These are phyloP conservation scores for Tetraselmis chui DNA, from an alignment of 139 green algal genomes.

Conservation along the genomic window DNA sequence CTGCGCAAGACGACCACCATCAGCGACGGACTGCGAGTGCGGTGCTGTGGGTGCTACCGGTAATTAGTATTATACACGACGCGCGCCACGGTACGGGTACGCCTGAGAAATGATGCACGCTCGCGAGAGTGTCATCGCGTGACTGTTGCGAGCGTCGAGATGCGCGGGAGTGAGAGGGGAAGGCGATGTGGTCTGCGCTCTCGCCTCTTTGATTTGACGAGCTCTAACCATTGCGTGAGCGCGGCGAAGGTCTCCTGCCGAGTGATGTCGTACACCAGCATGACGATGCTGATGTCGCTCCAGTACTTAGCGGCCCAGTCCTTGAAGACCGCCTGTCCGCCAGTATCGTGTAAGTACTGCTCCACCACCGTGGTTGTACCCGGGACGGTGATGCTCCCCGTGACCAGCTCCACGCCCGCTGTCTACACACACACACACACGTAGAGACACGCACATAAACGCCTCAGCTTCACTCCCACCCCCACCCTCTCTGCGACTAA, in stretches of 20 bases:
- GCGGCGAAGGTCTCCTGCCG: slow-evolving; percentile 1
- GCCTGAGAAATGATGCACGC: no score
- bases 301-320: slow-evolving; percentile 8
- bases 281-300: slow-evolving; percentile 1
- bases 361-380: slow-evolving; percentile 10
- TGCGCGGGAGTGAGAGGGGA: neutral
- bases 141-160: no score
- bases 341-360: slow-evolving; percentile 14
- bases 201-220: neutral
- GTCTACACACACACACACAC: no score
- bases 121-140: no score
- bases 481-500: no score
- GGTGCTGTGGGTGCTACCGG: no score
- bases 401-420: slow-evolving; percentile 13
- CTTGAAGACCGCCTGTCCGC: slow-evolving; percentile 19
- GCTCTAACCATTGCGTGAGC: neutral
- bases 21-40: no score
- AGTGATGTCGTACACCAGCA: slow-evolving; percentile 18
- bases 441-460: neutral
- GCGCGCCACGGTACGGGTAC: no score
- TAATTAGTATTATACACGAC: no score
- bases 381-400: slow-evolving; percentile 2
- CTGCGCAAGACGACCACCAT: no score
- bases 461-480: neutral
- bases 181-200: neutral